Percentiles rank a stretch among this genome's conserved stretches.
These are phyloP conservation scores for Thymus quinquecostatus DNA, from an alignment of 257 asterid genomes.

Conservation along the genomic window DNA sequence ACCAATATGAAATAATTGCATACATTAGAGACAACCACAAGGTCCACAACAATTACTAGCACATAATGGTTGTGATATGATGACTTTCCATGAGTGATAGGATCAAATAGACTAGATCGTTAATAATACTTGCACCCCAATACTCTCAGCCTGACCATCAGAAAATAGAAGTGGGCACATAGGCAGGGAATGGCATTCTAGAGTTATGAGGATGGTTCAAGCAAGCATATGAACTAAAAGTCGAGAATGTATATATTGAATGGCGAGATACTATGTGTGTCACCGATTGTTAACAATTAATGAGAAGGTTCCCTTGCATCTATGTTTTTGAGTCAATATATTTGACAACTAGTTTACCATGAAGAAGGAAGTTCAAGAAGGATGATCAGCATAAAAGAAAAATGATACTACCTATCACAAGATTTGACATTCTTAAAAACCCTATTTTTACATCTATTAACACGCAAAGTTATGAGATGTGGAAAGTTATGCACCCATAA, in stretches of 20 bases:
- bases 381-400: not conserved
- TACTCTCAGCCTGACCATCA: constrained; percentile 6
- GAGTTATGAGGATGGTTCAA: not conserved
- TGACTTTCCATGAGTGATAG: not conserved
- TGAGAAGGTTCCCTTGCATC: not conserved
- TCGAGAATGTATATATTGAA: not conserved
- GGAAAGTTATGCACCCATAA: not conserved
- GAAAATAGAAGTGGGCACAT: too few relatives aligned
- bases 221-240: not conserved
- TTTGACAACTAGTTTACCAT: not conserved
- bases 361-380: not conserved
- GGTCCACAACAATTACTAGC: not conserved
- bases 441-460: not conserved
- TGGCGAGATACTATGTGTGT: not conserved
- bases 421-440: not conserved
- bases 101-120: not conserved
- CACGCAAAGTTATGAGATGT: not conserved
- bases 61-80: not conserved
- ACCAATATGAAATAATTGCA: not conserved
- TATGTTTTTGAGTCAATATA: not conserved
- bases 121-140: not conserved
- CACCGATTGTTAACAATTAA: not conserved
- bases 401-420: not conserved
- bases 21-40: constrained; percentile 10
- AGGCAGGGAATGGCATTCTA: not conserved